Percentiles rank a stretch among this genome's conserved stretches.
Evolutionary conservation across 768 basidiomycete genomes (phyloP).

Genomic region (Cantharellus cinnabarinus): DNA sequence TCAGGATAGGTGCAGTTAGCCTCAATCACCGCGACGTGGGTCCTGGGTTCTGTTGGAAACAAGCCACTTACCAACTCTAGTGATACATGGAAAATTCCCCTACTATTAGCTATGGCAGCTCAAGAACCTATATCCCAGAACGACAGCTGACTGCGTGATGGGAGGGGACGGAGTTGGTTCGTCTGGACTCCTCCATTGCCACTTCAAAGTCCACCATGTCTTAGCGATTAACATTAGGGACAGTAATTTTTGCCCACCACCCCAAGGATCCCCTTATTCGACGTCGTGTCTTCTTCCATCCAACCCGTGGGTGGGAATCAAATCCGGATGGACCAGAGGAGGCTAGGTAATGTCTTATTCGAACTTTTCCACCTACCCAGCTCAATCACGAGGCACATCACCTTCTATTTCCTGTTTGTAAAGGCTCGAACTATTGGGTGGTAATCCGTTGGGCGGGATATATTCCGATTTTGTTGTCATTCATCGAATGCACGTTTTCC

Average conservation of each 20-base stretch:
- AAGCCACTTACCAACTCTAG: background rate
- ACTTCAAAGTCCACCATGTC: background rate
- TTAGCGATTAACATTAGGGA: conserved; percentile 23
- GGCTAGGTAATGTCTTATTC: conserved; percentile 20
- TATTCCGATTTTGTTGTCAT: conserved; percentile 61
- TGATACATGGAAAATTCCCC: too few species aligned
- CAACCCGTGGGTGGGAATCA: conserved; percentile 56
- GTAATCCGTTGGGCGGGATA: conserved; percentile 42
- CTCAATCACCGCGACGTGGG: conserved; percentile 57
- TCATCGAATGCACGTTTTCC: conserved; percentile 39
- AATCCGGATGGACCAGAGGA: conserved; percentile 44
- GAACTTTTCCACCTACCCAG: background rate
- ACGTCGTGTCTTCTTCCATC: conserved; percentile 53
- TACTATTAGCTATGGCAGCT: conserved; percentile 47
- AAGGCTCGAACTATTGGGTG: conserved; percentile 52
- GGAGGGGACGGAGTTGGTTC: conserved; percentile 60
- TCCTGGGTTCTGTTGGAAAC: background rate
- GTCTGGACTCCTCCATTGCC: conserved; percentile 6
- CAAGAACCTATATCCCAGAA: conserved; percentile 43
- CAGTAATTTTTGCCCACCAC: conserved; percentile 37
- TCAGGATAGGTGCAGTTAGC: conserved; percentile 44
- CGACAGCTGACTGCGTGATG: conserved; percentile 32
- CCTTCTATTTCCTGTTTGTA: conserved; percentile 4
- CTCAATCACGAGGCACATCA: conserved; percentile 5
- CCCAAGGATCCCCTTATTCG: conserved; percentile 34